Evolutionary conservation across 345 rosid species (phyloP).

Genomic region (Angophora floribunda): DNA sequence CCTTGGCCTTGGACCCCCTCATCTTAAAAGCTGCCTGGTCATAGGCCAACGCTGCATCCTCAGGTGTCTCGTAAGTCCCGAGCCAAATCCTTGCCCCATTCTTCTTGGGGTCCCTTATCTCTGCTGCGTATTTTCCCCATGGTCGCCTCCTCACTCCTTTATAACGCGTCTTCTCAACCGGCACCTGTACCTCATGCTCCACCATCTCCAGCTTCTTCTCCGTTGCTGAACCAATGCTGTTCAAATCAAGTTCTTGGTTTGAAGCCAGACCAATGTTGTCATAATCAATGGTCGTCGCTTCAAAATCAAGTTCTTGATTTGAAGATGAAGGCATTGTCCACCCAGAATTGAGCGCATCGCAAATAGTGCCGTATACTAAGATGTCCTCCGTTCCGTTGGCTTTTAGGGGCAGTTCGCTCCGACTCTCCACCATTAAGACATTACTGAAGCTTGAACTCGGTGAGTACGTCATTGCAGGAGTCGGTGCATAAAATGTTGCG

Average conservation of each 20-base stretch:
- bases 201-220: background rate
- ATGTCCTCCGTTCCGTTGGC: constrained; percentile 24
- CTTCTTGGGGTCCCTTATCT: constrained; percentile 38
- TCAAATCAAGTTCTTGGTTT: background rate
- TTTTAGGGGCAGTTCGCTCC: constrained; percentile 28
- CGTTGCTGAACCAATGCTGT: background rate
- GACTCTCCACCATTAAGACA: constrained; percentile 15
- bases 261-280: background rate
- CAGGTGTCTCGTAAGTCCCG: constrained; percentile 34
- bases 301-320: background rate
- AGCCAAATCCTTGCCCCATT: constrained; percentile 39
- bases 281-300: background rate
- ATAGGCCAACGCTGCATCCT: constrained; percentile 40
- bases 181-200: background rate
- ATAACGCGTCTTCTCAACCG: background rate
- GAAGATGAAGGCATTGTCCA: constrained; percentile 8
- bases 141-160: constrained; percentile 41
- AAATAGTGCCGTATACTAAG: constrained; percentile 14
- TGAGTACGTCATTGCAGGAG: background rate
- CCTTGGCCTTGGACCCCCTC: constrained; percentile 28
- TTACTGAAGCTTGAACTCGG: constrained; percentile 28
- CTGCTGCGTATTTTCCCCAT: constrained; percentile 39
- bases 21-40: constrained; percentile 32
- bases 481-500: background rate
- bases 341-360: constrained; percentile 13